phyloP scores from a whole-genome alignment of 2,329 filamentous ascomycete species.

The Tolypocladium pustulatum region DNA sequence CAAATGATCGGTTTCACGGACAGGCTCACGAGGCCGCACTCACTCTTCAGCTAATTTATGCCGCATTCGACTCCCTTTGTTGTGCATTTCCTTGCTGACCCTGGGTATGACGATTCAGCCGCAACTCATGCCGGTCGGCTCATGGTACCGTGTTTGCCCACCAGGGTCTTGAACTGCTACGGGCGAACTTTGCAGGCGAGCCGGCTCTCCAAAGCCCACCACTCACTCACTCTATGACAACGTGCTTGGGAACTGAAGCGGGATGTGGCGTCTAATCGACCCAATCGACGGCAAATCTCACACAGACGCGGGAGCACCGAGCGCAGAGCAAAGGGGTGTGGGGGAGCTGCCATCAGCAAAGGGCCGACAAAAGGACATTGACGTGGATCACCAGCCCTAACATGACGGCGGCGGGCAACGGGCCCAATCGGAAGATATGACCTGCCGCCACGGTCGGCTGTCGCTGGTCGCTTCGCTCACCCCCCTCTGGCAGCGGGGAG shows the following conservation, averaged over 20 bases:
- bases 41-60: neutral
- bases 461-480: neutral
- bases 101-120: neutral
- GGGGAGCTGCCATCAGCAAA: neutral
- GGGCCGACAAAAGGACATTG: constrained; percentile 19
- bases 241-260: neutral
- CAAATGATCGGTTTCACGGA: neutral
- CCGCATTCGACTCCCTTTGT: neutral
- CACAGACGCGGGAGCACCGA: neutral
- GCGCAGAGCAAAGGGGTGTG: neutral
- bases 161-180: neutral
- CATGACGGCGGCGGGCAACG: constrained; percentile 9
- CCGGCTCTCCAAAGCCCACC: too few species aligned
- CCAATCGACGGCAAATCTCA: constrained; percentile 13
- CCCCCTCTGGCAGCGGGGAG: neutral
- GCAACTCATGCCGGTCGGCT: neutral
- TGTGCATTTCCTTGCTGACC: neutral
- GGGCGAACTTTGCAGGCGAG: neutral
- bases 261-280: constrained; percentile 18
- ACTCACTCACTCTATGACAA: neutral
- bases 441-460: constrained; percentile 5
- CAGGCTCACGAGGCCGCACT: neutral
- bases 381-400: constrained; percentile 18
- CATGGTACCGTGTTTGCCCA: neutral
- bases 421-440: constrained; percentile 21